These are phyloP conservation scores for Babesia sp. DNA, from an alignment of 169 alveolate genomes.

Conservation along the genomic window DNA sequence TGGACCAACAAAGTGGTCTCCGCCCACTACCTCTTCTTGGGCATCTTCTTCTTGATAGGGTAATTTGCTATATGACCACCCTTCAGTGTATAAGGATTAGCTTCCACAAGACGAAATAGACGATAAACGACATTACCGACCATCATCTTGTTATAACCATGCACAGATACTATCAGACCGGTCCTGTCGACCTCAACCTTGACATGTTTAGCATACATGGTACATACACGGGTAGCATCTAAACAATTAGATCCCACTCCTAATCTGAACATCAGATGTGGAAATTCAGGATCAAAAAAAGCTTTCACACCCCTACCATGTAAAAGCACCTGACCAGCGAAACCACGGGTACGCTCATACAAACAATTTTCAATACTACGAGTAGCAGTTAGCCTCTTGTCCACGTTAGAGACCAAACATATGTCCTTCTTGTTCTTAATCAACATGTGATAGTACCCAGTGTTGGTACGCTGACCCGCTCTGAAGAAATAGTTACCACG, in stretches of 20 bases:
- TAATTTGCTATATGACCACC: slow-evolving; percentile 83
- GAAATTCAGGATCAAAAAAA: slow-evolving; percentile 81
- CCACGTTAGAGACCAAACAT: slow-evolving; percentile 71
- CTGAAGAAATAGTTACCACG: slow-evolving; percentile 72
- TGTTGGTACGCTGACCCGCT: slow-evolving; percentile 50
- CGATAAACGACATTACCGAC: slow-evolving; percentile 84
- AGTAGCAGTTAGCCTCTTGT: slow-evolving; percentile 56
- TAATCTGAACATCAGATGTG: slow-evolving; percentile 80
- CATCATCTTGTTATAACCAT: slow-evolving; percentile 81
- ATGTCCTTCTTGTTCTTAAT: slow-evolving; percentile 62
- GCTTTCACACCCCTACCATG: slow-evolving; percentile 87
- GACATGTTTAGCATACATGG: slow-evolving; percentile 75
- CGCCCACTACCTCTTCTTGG: slow-evolving; percentile 70
- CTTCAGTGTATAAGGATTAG: slow-evolving; percentile 84
- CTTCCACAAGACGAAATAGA: slow-evolving; percentile 76
- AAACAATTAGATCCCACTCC: slow-evolving; percentile 85
- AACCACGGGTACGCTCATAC: slow-evolving; percentile 80
- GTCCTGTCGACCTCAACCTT: slow-evolving; percentile 78
- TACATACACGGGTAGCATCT: slow-evolving; percentile 79
- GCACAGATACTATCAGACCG: slow-evolving; percentile 72
- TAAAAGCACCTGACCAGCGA: slow-evolving; percentile 81
- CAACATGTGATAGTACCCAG: slow-evolving; percentile 68
- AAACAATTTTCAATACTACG: slow-evolving; percentile 71
- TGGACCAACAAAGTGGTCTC: background rate
- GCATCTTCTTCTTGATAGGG: slow-evolving; percentile 76